Evolutionary conservation across 495 filamentous ascomycete genomes (phyloP).

Genomic region (Beverwykella pulmonaria): DNA sequence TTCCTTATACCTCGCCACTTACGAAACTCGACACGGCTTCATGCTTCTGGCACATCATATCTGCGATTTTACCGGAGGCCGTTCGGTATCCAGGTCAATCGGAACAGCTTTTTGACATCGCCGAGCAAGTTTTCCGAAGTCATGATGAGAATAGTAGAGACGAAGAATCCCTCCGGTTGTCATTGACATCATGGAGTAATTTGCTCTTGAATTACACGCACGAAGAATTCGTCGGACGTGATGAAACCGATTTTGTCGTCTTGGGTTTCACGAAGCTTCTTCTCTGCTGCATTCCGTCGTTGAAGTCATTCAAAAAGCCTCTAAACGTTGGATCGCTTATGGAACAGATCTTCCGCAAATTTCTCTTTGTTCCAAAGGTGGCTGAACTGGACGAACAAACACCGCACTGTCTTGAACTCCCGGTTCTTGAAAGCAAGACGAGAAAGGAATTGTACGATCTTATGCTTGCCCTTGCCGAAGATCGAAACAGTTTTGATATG

Average conservation of each 20-base stretch:
- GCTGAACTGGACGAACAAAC: slow-evolving; percentile 15
- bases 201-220: slow-evolving; percentile 52
- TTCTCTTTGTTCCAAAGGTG: slow-evolving; percentile 69
- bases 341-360: slow-evolving; percentile 63
- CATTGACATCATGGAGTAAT: slow-evolving; percentile 34
- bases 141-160: slow-evolving; percentile 32
- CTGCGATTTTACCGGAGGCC: slow-evolving; percentile 53
- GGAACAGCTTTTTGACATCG: slow-evolving; percentile 60
- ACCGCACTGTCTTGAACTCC: slow-evolving; percentile 36
- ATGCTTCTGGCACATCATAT: slow-evolving; percentile 59
- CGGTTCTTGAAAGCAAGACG: slow-evolving; percentile 58
- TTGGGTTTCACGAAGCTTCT: slow-evolving; percentile 54
- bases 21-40: slow-evolving; percentile 43
- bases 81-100: slow-evolving; percentile 51
- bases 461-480: slow-evolving; percentile 60
- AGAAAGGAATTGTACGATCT: slow-evolving; percentile 67
- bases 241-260: slow-evolving; percentile 53
- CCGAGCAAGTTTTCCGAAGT: slow-evolving; percentile 35
- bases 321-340: slow-evolving; percentile 48
- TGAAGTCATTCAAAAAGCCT: slow-evolving; percentile 41
- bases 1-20: slow-evolving; percentile 27
- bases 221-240: slow-evolving; percentile 55
- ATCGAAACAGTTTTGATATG: slow-evolving; percentile 45
- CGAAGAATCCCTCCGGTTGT: slow-evolving; percentile 29
- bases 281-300: slow-evolving; percentile 39